phyloP scores from a whole-genome alignment of 305 asterid species.

The Solanum aculeatissimum region DNA sequence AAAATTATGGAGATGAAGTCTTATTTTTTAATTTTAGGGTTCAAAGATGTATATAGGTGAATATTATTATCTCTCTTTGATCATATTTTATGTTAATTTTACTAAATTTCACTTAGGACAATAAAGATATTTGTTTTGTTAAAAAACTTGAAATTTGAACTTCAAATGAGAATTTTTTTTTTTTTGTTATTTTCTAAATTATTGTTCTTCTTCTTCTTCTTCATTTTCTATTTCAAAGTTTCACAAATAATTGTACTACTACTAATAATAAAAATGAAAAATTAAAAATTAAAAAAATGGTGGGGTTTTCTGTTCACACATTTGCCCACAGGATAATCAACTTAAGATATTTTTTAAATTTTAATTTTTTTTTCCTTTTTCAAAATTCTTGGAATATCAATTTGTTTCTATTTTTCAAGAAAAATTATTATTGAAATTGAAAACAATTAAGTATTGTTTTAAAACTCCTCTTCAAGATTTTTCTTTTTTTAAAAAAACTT shows the following conservation, averaged over 20 bases:
- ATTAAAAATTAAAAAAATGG: background rate
- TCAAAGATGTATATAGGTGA: background rate
- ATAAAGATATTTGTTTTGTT: background rate
- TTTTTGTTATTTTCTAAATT: background rate
- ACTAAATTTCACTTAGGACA: background rate
- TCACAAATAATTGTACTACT: background rate
- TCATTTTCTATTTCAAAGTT: background rate
- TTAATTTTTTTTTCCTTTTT: background rate
- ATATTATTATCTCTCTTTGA: background rate
- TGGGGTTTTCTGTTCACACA: background rate
- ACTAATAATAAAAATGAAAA: background rate
- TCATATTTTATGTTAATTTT: background rate
- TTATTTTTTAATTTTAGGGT: background rate
- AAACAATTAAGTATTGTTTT: background rate
- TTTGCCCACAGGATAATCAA: background rate
- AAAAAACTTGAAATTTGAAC: background rate
- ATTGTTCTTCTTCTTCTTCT: background rate
- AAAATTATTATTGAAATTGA: background rate
- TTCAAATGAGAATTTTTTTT: background rate
- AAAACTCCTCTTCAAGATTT: background rate
- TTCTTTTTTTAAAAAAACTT: background rate
- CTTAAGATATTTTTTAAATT: background rate
- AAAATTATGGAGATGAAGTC: background rate
- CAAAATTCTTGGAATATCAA: background rate
- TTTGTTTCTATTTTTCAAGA: background rate